Evolutionary conservation across 148 eudicot species (phyloP), one percentile per base, ranked within the genome.

Genomic region (Silene latifolia): DNA sequence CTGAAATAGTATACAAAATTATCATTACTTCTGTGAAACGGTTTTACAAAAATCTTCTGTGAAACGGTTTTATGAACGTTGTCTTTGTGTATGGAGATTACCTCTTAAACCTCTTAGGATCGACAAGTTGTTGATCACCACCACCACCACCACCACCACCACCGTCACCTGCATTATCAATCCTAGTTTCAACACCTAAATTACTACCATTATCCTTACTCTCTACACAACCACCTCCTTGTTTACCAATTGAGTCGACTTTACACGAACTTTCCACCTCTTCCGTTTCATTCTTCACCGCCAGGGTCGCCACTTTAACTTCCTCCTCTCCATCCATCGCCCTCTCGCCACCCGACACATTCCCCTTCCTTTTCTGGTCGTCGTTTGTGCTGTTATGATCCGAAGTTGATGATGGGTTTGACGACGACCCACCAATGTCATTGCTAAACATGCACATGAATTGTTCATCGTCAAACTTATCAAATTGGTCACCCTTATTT

Each of bases 51-150:
- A 39, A 39, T 39, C 44, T 39, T 39, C 1, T 7, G 44, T 39
- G 44, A 7, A 39, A 39, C 44, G 44, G 44, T 6, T 39, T 39
- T 39, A 39, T 39, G 35, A 4, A 48, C 4, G 56, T 51, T 4
- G 56, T 15, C 56, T 48, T 58, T 21, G 57, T 20, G 71, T 39
- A 39, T 39, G 44, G 44, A 61, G 25, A 56, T 60, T 90, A 90
- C 96, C 97, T 88, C 74, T 89, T 92, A 65, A 90, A 85, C 83
- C 96, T 83, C 72, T 90, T 92, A 0, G 97, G 97, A 73, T 92
- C 97, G 67, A 80, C 76, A 25, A 54, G 23, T 29, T 25, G 82
- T 32, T 79, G 71, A 42, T 80, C 74, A 53, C 20, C 21, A 63
- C 76, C 58, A 63, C 7, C 71, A 23, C n/a, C 72, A 44, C 67